Base-by-base conservation (phyloP, 192 early-diverging fungal species). In the Mortierella antarctica region DNA sequence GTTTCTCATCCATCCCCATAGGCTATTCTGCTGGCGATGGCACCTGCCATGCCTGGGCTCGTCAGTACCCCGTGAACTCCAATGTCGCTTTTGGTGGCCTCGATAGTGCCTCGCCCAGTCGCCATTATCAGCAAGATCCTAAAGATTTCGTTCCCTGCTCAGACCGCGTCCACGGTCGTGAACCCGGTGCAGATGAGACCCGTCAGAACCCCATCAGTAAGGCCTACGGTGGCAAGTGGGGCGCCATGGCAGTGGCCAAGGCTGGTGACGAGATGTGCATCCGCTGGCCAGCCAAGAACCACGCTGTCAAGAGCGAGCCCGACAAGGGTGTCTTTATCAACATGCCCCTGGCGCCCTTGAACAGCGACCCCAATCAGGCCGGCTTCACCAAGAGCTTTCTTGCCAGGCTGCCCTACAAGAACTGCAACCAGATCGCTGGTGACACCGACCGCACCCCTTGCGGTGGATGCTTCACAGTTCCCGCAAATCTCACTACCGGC, bases 201-300 rank as follows among this genome's bases (percentile, higher is more conserved):
- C 77, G 69, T 13, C 77, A 80, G 48, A 72, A 68, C 55, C 77
- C 77, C 55, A 64, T 80, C 10, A 46, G 59, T 13, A 67, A 67
- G 20, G 69, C 77, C 39, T 80, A 80, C 18, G 70, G 70, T 7
- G 70, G 70, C 4, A 41, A 54, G 0, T 80, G 42, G 9, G 77
- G 77, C 6, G 18, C 41, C 21, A 60, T 63, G 77, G 64, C 77
- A 6, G n/a, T 18, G 0, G 62, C 21, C 46, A 55, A 45, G 1
- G 69, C 77, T 39, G 77, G 77, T 14, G n/a, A 49, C 0, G 18
- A 21, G n/a, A 70, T 71, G 14, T 79, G 76, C 61, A 52, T 79
- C 46, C 76, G 76, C 18, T 79, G 76, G 76, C 76, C 76, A 1
- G 76, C 76, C 50, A 79, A 79, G 64, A 79, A 79, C 69, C 76